Base-by-base conservation (phyloP, 2,329 filamentous ascomycete species). In the Coccinonectria pachysandricola region DNA sequence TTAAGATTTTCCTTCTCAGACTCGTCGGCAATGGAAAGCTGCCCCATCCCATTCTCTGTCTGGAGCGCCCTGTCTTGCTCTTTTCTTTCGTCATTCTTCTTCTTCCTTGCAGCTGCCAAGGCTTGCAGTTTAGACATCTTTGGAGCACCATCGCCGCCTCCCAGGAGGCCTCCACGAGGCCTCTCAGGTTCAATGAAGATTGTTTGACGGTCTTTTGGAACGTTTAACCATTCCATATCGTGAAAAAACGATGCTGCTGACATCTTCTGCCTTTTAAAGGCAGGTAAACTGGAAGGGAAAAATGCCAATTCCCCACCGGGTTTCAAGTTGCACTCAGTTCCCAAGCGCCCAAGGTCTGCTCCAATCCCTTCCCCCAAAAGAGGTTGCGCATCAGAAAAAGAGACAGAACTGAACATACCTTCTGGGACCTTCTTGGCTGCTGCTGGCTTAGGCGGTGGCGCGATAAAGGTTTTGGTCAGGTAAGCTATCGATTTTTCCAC, bases 71-170 rank as follows among this genome's bases (percentile, higher is more conserved):
- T 47, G 13, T 43, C 43, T 12, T 45, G 33, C 9, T 45, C 52
- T 25, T 53, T 60, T 42, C 71, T 75, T 19, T 79, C 75, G 15
- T 75, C 76, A 9, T 75, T 76, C 53, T 86, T 93, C 56, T 83
- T 87, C 51, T 86, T 87, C 15, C 86, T 71, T 28, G 83, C 80
- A 17, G 85, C 85, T 26, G 88, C 87, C 21, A 98, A 62, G 24
- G 85, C 85, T 43, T 93, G 88, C 23, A 98, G 64, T 47, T 98
- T 98, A 5, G 88, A 93, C 54, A 82, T 68, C 47, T 87, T 91
- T 3, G 72, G 67, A n/a, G 60, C 47, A 8, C 59, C 58, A 24
- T 72, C 68, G 2, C 74, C 68, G 17, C 91, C 92, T 15, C 91
- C 92, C 3, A 94, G 56, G 0, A 98, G 63, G 3, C 85, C 79